These are phyloP conservation scores for Leishmania mexicana DNA, from an alignment of 208 protist genomes.

Conservation along the genomic window DNA sequence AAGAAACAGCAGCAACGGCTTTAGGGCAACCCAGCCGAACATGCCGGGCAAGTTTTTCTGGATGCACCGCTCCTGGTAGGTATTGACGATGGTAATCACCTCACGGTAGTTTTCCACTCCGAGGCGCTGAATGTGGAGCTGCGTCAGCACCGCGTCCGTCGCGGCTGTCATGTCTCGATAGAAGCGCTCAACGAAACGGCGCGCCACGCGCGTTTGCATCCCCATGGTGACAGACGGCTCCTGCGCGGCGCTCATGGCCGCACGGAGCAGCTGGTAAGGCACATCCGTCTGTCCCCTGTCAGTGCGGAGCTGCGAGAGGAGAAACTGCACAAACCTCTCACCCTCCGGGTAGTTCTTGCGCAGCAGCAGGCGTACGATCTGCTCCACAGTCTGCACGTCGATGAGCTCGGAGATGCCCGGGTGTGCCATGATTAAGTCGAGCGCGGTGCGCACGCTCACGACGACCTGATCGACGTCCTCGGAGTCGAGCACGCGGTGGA, in stretches of 20 bases:
- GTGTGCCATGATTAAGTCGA: conserved; percentile 66
- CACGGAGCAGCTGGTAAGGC: conserved; percentile 42
- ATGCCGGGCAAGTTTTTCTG: conserved; percentile 69
- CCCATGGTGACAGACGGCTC: conserved; percentile 68
- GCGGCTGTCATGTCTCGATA: conserved; percentile 61
- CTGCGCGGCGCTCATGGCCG: conserved; percentile 71
- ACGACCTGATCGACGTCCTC: conserved; percentile 53
- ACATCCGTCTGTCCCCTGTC: conserved; percentile 33
- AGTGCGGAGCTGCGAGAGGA: conserved; percentile 55
- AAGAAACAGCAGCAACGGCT: conserved; percentile 74
- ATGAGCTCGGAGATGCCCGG: conserved; percentile 77
- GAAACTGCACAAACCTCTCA: conserved; percentile 64
- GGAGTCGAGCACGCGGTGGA: conserved; percentile 60
- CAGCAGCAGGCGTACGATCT: conserved; percentile 62
- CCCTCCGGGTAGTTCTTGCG: conserved; percentile 58
- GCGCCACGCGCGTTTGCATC: conserved; percentile 35
- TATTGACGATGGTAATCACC: conserved; percentile 71
- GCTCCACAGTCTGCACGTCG: conserved; percentile 67
- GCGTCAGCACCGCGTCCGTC: conserved; percentile 76
- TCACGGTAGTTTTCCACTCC: conserved; percentile 62
- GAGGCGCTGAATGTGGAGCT: conserved; percentile 70
- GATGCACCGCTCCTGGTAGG: conserved; percentile 70
- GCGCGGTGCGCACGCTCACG: conserved; percentile 41
- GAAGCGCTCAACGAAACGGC: conserved; percentile 67
- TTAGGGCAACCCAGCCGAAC: conserved; percentile 79